Evolutionary conservation across 805 yeast species (phyloP).

Genomic region (Schwanniomyces sp.): DNA sequence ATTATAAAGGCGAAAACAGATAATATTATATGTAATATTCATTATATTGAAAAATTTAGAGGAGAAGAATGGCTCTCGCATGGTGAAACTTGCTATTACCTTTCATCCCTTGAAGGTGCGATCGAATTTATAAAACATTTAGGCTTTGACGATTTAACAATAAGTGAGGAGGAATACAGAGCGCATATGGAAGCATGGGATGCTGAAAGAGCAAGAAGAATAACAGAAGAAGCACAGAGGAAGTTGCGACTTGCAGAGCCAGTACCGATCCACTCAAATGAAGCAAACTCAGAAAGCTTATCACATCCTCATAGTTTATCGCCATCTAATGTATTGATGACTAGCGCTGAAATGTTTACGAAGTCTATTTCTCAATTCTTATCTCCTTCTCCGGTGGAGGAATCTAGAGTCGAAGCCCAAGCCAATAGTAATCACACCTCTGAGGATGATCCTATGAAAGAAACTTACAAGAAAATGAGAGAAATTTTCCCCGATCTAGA

Average conservation of each 20-base stretch:
- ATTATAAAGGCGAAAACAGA: constrained; percentile 67
- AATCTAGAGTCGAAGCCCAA: constrained; percentile 8
- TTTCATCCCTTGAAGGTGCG: constrained; percentile 90
- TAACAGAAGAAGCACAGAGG: constrained; percentile 1
- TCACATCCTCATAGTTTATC: constrained; percentile 18
- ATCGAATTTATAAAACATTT: constrained; percentile 72
- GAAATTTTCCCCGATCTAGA: constrained; percentile 81
- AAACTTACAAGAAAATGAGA: constrained; percentile 46
- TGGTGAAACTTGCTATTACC: constrained; percentile 90
- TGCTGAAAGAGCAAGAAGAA: constrained; percentile 26
- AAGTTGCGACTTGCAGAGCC: constrained; percentile 10
- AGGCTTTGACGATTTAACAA: constrained; percentile 56
- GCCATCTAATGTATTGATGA: constrained; percentile 38
- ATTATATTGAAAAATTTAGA: constrained; percentile 83
- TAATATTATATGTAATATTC: constrained; percentile 72
- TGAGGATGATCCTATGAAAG: constrained; percentile 7
- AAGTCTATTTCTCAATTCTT: constrained; percentile 47
- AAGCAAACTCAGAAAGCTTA: neutral
- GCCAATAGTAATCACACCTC: constrained; percentile 1
- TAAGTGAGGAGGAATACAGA: constrained; percentile 58
- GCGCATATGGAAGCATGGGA: constrained; percentile 54
- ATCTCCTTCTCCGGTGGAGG: constrained; percentile 37
- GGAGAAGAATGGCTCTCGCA: constrained; percentile 64
- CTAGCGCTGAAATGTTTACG: constrained; percentile 51
- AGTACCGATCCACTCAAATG: constrained; percentile 14